phyloP scores from a whole-genome alignment of 805 yeast species.

The Metschnikowia santaceciliae region DNA sequence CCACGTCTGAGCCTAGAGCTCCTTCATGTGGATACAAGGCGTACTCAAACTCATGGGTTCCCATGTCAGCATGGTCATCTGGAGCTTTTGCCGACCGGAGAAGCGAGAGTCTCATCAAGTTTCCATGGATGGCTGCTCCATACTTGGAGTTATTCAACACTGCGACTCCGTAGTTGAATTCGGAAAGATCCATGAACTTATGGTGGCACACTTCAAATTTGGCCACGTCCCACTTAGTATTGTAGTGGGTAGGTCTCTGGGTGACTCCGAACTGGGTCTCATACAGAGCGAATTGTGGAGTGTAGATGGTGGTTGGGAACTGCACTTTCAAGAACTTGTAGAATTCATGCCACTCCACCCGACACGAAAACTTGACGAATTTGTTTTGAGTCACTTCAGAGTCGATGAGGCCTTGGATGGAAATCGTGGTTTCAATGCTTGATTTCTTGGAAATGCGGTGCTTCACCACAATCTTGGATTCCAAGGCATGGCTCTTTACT shows the following conservation, averaged over 20 bases:
- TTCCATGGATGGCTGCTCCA: conserved; percentile 94
- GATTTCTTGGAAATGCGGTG: conserved; percentile 58
- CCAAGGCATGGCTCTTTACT: conserved; percentile 50
- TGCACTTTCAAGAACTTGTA: conserved; percentile 90
- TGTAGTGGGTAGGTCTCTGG: conserved; percentile 88
- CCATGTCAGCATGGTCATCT: conserved; percentile 94
- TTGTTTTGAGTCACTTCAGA: conserved; percentile 30
- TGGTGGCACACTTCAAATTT: conserved; percentile 95
- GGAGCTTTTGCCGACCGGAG: conserved; percentile 92
- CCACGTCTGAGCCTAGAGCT: conserved; percentile 56
- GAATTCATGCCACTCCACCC: conserved; percentile 82
- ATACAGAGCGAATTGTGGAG: conserved; percentile 69
- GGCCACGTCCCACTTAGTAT: conserved; percentile 95
- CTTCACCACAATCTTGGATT: conserved; percentile 59
- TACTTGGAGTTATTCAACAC: conserved; percentile 81
- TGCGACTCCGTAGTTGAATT: conserved; percentile 80
- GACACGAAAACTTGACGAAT: conserved; percentile 34
- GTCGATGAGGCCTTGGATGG: conserved; percentile 60
- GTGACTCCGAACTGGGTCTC: conserved; percentile 95
- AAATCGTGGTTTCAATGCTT: conserved; percentile 61
- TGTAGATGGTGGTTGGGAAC: conserved; percentile 81
- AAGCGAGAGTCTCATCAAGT: conserved; percentile 78
- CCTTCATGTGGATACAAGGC: conserved; percentile 84
- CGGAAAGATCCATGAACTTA: conserved; percentile 89
- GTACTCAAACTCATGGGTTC: conserved; percentile 75